A percentile compares a stretch with the other conserved stretches of the same genome.
phyloP scores from a whole-genome alignment of 1,284 basidiomycete genomes.

The Thelephora terrestris region DNA sequence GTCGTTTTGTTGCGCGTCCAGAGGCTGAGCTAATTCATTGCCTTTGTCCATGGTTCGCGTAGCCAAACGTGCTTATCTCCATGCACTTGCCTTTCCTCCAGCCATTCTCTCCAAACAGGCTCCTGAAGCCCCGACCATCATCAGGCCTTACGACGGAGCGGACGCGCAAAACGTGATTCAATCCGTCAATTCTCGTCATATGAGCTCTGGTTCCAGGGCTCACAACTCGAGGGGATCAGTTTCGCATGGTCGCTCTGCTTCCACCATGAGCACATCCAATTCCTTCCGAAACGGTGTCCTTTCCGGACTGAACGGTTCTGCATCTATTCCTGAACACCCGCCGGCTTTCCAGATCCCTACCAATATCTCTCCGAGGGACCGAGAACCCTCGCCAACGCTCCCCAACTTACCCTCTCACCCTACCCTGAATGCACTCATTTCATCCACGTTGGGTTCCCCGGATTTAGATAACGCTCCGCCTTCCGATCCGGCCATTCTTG shows the following conservation, averaged over 20 bases:
- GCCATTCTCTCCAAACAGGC: slow-evolving; percentile 54
- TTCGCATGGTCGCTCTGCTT: slow-evolving; percentile 23
- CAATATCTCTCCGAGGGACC: slow-evolving; percentile 38
- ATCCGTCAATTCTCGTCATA: slow-evolving; percentile 70
- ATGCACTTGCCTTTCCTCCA: slow-evolving; percentile 76
- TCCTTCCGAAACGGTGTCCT: slow-evolving; percentile 44
- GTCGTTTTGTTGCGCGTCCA: slow-evolving; percentile 9
- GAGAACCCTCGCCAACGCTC: slow-evolving; percentile 71
- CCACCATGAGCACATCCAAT: slow-evolving; percentile 40
- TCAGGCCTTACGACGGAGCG: slow-evolving; percentile 89
- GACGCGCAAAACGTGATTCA: slow-evolving; percentile 89
- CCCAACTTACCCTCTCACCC: slow-evolving; percentile 71
- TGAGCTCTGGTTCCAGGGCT: slow-evolving; percentile 50
- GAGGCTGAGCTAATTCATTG: not conserved
- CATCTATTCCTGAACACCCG: slow-evolving; percentile 7
- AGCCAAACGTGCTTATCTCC: slow-evolving; percentile 93
- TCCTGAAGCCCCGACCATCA: slow-evolving; percentile 39
- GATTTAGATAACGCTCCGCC: slow-evolving; percentile 34
- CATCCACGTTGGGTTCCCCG: slow-evolving; percentile 41
- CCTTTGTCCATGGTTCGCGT: slow-evolving; percentile 3
- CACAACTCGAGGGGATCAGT: slow-evolving; percentile 47
- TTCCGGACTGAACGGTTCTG: slow-evolving; percentile 27
- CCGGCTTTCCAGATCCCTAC: slow-evolving; percentile 33
- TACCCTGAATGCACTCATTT: slow-evolving; percentile 73
- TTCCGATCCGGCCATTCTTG: slow-evolving; percentile 58